Evolutionary conservation across 108 stramenopile genomes (phyloP).

Genomic region (Fragilaria radians): DNA sequence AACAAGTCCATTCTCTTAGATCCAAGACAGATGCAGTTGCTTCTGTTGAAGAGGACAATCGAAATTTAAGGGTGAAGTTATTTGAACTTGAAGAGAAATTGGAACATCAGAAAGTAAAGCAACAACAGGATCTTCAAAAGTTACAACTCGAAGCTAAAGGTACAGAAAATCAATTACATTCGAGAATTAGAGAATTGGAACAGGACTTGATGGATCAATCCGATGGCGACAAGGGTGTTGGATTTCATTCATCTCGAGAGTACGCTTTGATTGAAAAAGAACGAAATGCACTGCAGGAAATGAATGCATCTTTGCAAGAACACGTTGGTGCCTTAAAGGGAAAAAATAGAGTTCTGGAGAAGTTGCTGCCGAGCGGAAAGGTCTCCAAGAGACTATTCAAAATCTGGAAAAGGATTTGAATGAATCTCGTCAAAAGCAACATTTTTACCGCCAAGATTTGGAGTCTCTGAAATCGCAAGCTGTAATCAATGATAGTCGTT

Average conservation of each 20-base stretch:
- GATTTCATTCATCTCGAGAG: neutral
- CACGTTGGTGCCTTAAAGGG: constrained; percentile 13
- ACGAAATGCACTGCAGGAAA: constrained; percentile 26
- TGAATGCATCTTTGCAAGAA: constrained; percentile 33
- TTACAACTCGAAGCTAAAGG: neutral
- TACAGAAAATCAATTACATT: neutral
- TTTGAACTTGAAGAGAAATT: neutral
- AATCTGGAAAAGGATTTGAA: neutral
- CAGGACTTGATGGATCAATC: constrained; percentile 1
- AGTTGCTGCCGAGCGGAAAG: neutral
- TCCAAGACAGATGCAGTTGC: no score
- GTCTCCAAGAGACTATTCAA: neutral
- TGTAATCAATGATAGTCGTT: neutral
- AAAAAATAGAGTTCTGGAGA: neutral
- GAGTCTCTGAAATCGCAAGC: neutral
- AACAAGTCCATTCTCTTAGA: no score
- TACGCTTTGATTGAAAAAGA: constrained; percentile 9
- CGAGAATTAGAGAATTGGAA: neutral
- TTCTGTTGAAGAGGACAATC: neutral
- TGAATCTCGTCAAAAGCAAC: neutral
- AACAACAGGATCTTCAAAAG: neutral
- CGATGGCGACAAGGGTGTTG: neutral
- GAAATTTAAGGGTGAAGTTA: neutral
- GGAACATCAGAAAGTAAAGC: neutral
- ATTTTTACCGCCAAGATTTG: neutral